Conservation (phyloP, 257 asterid genomes). For the Penstemon davidsonii region DNA sequence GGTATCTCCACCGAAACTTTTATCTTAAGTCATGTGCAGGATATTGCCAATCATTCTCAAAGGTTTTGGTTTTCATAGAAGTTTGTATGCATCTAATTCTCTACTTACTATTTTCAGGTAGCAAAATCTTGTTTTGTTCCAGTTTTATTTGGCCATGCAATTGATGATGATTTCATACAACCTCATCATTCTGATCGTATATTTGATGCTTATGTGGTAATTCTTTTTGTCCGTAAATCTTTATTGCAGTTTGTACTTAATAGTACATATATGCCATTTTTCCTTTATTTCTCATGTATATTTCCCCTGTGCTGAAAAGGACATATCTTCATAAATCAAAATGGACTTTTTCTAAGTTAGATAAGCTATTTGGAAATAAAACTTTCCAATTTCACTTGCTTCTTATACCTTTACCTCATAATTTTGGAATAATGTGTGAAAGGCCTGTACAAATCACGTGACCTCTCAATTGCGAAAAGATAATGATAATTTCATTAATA, state of each 20-base stretch:
- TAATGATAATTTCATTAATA: background rate
- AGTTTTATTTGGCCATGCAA: constrained; percentile 81
- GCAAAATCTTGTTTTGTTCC: constrained; percentile 92
- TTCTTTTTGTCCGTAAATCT: constrained; percentile 14
- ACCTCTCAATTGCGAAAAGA: background rate
- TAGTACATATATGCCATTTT: background rate
- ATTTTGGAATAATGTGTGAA: constrained; percentile 1
- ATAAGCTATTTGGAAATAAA: constrained; percentile 2
- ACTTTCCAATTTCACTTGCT: background rate
- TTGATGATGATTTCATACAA: constrained; percentile 84
- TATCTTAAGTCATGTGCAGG: background rate
- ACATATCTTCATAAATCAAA: background rate
- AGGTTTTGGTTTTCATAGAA: background rate
- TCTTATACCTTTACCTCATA: background rate
- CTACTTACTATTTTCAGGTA: constrained; percentile 43
- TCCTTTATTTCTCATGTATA: constrained; percentile 4
- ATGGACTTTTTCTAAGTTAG: constrained; percentile 10
- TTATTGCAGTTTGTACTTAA: background rate
- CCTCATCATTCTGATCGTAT: constrained; percentile 95
- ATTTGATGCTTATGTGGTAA: constrained; percentile 79
- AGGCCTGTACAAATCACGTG: background rate
- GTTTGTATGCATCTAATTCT: background rate
- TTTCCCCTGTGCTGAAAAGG: background rate
- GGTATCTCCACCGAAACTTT: constrained; percentile 43
- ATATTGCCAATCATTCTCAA: background rate